Conservation (phyloP, 768 basidiomycete species). For the Fibroporia radiculosa region DNA sequence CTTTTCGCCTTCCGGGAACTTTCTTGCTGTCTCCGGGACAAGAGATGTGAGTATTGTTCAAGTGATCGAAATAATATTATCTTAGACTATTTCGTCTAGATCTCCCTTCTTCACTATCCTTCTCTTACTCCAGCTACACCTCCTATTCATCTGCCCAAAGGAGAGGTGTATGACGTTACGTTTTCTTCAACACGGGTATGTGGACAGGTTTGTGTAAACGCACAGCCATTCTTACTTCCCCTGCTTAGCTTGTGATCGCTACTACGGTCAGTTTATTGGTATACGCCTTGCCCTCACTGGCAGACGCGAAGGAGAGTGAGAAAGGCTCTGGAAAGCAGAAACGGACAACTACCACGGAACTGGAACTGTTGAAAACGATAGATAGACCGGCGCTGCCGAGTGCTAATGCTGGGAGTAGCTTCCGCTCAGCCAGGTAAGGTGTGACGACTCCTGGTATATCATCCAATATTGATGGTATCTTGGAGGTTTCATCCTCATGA, state of each 20-base stretch:
- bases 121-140: slow-evolving; percentile 31
- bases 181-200: slow-evolving; percentile 63
- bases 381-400: slow-evolving; percentile 46
- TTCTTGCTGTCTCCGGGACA: slow-evolving; percentile 67
- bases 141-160: slow-evolving; percentile 46
- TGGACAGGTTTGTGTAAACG: no score
- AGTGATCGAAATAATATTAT: neutral
- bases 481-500: slow-evolving; percentile 53
- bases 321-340: slow-evolving; percentile 34
- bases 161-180: slow-evolving; percentile 83
- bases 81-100: slow-evolving; percentile 8
- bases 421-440: slow-evolving; percentile 55
- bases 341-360: slow-evolving; percentile 19
- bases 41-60: slow-evolving; percentile 44
- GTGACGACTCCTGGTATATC: slow-evolving; percentile 1
- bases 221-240: no score
- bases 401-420: slow-evolving; percentile 41
- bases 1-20: slow-evolving; percentile 59
- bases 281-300: slow-evolving; percentile 43
- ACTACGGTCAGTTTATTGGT: slow-evolving; percentile 59
- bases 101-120: slow-evolving; percentile 19
- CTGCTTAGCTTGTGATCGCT: slow-evolving; percentile 51
- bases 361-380: slow-evolving; percentile 43
- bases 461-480: neutral
- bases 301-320: slow-evolving; percentile 26